Conservation (phyloP, 1,139 yeast genomes). For the Diutina neorugosa region DNA sequence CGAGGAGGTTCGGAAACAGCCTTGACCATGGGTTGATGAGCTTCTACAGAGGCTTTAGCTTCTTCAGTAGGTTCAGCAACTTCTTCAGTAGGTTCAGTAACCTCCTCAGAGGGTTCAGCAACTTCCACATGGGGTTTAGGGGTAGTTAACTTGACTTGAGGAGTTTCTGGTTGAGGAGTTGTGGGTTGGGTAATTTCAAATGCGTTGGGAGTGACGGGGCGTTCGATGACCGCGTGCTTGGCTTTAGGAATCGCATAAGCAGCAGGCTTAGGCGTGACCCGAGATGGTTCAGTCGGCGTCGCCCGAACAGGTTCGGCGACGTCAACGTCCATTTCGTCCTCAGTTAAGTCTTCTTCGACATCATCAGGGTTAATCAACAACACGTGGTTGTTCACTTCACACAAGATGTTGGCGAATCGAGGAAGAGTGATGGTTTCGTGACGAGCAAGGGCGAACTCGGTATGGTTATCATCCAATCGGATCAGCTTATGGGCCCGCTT, state of each 20-base stretch:
- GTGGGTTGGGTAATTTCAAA: no score
- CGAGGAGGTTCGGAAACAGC: background rate
- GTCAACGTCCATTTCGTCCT: slow-evolving; percentile 15
- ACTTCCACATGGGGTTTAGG: background rate
- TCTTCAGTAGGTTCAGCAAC: background rate
- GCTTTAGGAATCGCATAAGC: background rate
- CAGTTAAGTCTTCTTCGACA: slow-evolving; percentile 30
- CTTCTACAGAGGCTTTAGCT: background rate
- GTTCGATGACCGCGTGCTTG: background rate
- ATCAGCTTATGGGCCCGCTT: slow-evolving; percentile 19
- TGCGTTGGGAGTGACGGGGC: background rate
- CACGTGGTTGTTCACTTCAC: slow-evolving; percentile 53
- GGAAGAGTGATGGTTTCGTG: slow-evolving; percentile 46
- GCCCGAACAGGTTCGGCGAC: background rate
- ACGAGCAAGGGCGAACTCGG: slow-evolving; percentile 45
- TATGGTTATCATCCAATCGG: slow-evolving; percentile 28
- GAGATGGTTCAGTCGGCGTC: background rate
- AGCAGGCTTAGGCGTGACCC: background rate
- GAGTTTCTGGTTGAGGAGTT: no score
- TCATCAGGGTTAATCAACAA: slow-evolving; percentile 40
- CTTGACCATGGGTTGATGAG: background rate
- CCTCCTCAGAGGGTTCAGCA: background rate
- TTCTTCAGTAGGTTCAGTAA: background rate
- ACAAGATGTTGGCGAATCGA: slow-evolving; percentile 39
- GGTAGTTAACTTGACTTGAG: no score